Percentiles rank a stretch among this genome's conserved stretches.
These are phyloP conservation scores for Flaveria linearis DNA, from an alignment of 129 eudicot species.

Conservation along the genomic window DNA sequence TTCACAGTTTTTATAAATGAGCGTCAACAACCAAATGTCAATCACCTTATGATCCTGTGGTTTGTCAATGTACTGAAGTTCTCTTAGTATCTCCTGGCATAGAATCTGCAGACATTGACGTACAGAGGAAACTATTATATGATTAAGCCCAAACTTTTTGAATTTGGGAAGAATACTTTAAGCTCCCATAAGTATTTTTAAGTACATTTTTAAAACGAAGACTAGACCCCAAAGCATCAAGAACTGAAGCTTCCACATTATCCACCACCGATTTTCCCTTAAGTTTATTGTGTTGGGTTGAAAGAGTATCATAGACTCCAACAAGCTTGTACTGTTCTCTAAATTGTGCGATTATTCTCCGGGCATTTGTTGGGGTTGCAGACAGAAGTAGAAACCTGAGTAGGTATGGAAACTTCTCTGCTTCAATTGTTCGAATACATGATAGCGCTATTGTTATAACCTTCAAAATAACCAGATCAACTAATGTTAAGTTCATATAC, in stretches of 20 bases:
- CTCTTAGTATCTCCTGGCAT: too few relatives aligned
- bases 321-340: conserved; percentile 69
- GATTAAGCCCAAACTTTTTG: too few relatives aligned
- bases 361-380: conserved; percentile 41
- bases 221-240: conserved; percentile 54
- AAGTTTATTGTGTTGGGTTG: conserved; percentile 50
- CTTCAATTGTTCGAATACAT: conserved; percentile 73
- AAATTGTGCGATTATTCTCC: conserved; percentile 71
- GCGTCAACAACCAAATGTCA: too few relatives aligned
- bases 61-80: too few relatives aligned
- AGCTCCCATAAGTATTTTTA: too few relatives aligned
- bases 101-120: too few relatives aligned
- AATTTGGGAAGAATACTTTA: too few relatives aligned
- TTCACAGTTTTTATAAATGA: too few relatives aligned
- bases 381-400: conserved; percentile 43
- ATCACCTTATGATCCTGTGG: too few relatives aligned
- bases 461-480: conserved; percentile 41
- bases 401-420: conserved; percentile 68
- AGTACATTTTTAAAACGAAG: too few relatives aligned
- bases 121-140: too few relatives aligned
- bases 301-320: conserved; percentile 45
- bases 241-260: conserved; percentile 62
- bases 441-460: conserved; percentile 74
- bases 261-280: conserved; percentile 66
- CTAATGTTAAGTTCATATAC: not conserved